A percentile compares a stretch with the other conserved stretches of the same genome.
phyloP scores from a whole-genome alignment of 2,329 filamentous ascomycete species.

The Fusarium piperis region DNA sequence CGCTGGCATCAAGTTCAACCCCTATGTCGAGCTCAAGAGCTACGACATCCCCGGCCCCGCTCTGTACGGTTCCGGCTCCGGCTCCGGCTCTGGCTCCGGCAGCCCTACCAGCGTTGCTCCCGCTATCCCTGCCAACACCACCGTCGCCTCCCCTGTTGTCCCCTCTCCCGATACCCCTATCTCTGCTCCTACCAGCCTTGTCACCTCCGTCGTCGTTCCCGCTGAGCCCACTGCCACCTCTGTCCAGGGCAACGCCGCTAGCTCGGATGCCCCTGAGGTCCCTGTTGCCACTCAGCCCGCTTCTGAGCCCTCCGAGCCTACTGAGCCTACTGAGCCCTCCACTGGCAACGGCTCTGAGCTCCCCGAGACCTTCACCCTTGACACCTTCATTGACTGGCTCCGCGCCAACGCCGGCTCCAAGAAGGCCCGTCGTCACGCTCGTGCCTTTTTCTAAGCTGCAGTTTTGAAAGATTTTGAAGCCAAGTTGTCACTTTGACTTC shows the following conservation, averaged over 20 bases:
- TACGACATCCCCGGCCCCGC: slow-evolving; percentile 45
- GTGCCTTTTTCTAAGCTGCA: slow-evolving; percentile 27
- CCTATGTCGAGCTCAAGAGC: slow-evolving; percentile 38
- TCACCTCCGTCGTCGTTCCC: slow-evolving; percentile 15
- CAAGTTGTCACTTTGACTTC: not conserved
- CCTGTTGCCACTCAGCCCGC: slow-evolving; percentile 4
- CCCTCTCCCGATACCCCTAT: slow-evolving; percentile 11
- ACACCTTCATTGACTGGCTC: slow-evolving; percentile 38
- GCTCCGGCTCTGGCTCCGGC: slow-evolving; percentile 18
- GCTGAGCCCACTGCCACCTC: slow-evolving; percentile 5
- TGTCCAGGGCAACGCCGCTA: not conserved
- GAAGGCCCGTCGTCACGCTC: slow-evolving; percentile 36
- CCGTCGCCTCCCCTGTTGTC: slow-evolving; percentile 3
- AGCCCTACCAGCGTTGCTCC: slow-evolving; percentile 14
- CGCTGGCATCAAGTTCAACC: slow-evolving; percentile 48
- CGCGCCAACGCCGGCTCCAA: slow-evolving; percentile 9
- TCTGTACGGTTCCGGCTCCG: slow-evolving; percentile 37
- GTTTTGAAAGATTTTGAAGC: fast-evolving
- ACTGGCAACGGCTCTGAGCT: slow-evolving; percentile 11
- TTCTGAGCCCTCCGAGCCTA: not conserved
- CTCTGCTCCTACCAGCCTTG: slow-evolving; percentile 9
- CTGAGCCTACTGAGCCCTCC: not conserved
- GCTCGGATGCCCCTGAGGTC: not conserved
- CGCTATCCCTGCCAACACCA: slow-evolving; percentile 7
- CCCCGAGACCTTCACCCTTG: slow-evolving; percentile 38